phyloP scores from a whole-genome alignment of 2,329 filamentous ascomycete species.

The Biscogniauxia sp. region DNA sequence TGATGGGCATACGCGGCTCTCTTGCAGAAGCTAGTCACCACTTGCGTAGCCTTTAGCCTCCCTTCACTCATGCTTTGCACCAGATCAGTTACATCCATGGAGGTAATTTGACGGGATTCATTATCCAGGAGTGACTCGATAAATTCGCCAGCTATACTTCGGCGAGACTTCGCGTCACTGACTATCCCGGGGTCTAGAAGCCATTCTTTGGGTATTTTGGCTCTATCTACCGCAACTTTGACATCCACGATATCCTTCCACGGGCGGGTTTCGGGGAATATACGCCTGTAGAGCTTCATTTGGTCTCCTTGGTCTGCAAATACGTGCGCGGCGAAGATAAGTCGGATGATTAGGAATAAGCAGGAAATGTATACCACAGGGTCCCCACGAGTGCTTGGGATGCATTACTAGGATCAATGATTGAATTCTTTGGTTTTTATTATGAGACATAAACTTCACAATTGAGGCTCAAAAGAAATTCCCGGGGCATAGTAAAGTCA shows the following conservation, averaged over 20 bases:
- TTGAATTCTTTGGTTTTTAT: no score
- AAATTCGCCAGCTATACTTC: constrained; percentile 1
- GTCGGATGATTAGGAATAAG: neutral
- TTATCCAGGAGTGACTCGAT: constrained; percentile 2
- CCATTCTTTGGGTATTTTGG: constrained; percentile 4
- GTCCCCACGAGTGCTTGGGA: no score
- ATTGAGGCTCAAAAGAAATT: no score
- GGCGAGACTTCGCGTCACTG: neutral
- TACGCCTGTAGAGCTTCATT: neutral
- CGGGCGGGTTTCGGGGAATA: neutral
- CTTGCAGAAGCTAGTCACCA: constrained; percentile 1
- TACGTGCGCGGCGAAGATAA: neutral
- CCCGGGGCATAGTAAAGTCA: no score
- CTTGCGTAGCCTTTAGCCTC: neutral
- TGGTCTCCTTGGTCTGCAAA: neutral
- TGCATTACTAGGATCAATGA: no score
- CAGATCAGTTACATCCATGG: neutral
- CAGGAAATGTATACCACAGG: neutral
- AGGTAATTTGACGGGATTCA: neutral
- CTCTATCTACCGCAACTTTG: neutral
- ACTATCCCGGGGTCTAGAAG: neutral
- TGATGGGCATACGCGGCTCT: constrained; percentile 1
- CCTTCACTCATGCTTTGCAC: neutral
- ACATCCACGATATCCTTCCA: neutral
- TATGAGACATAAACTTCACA: no score